These are phyloP conservation scores for Metarhizium rileyi DNA, from an alignment of 2,329 filamentous ascomycete species.

Conservation along the genomic window DNA sequence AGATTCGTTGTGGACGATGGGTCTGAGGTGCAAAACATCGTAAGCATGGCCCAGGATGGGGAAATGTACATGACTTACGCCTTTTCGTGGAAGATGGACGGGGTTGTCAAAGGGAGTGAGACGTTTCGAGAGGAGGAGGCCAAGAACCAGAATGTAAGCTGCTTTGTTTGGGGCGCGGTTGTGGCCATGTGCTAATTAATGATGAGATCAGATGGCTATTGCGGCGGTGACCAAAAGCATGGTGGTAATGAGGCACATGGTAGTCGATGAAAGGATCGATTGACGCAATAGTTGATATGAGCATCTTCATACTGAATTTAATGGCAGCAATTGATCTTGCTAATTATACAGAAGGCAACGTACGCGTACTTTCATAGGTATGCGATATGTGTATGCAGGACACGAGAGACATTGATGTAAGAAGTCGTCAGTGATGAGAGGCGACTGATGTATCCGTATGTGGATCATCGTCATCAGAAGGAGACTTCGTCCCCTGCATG, in stretches of 20 bases:
- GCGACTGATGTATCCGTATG: neutral
- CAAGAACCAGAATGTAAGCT: conserved; percentile 13
- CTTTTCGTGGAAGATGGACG: conserved; percentile 20
- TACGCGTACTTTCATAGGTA: no score
- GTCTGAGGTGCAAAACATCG: conserved; percentile 21
- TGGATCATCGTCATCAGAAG: neutral
- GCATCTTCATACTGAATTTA: no score
- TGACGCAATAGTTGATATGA: no score
- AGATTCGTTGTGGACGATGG: conserved; percentile 22
- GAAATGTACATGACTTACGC: conserved; percentile 23
- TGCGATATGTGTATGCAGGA: no score
- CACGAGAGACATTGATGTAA: neutral
- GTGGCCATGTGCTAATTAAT: neutral
- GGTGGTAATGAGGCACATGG: conserved; percentile 14
- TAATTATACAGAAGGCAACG: no score
- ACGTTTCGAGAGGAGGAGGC: conserved; percentile 12
- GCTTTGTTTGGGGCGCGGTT: neutral
- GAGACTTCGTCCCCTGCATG: conserved; percentile 27
- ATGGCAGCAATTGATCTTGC: no score
- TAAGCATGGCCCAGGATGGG: conserved; percentile 14
- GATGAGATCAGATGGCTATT: conserved; percentile 14
- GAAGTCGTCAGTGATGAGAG: no score
- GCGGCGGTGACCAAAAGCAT: conserved; percentile 17
- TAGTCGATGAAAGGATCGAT: no score
- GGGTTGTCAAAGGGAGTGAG: conserved; percentile 12